Evolutionary conservation across 2,329 filamentous ascomycete genomes (phyloP), one percentile per base, ranked within the genome.

Genomic region (Endocalyx cinctus): DNA sequence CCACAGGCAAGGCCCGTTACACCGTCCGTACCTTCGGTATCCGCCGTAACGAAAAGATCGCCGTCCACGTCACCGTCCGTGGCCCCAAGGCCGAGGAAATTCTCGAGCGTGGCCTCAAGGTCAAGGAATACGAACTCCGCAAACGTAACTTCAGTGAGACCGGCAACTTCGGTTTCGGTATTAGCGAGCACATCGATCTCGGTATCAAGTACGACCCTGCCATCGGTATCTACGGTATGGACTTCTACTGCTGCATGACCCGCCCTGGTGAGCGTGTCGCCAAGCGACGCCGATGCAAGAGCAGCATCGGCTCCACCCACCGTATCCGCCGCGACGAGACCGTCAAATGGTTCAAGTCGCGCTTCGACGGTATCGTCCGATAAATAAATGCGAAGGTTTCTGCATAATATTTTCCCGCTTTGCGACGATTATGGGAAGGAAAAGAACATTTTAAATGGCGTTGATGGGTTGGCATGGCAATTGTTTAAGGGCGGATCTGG

Each of bases 231-330:
- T 96, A 95, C 79, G 89, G 92, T 69, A 98, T 98, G 92, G 92
- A 98, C 77, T 98, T 98, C 77, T 98, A 96, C 85, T 89, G 84
- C 86, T 97, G 90, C 87, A 98, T 98, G 92, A 95, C 88, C 77
- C 89, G 92, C 63, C 92, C 90, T 60, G 92, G 92, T 75, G 89
- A 95, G 81, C 89, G 92, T 67, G 87, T 98, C 66, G 84, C 87
- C 67, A 90, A 88, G 77, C 88, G 92, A 64, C 84, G 90, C 67
- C 87, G 90, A 62, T 81, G 75, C 74, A 85, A 94, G 81, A 76
- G 80, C 75, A 78, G 70, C 60, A 83, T 98, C 64, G 92, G 92
- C 63, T 66, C 85, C 63, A 77, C 70, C 70, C 92, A 98, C 85
- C 80, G 82, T 64, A 95, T 98, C 82, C 87, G 80, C 81, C 84